These are phyloP conservation scores for Candida tallmaniae DNA, from an alignment of 805 yeast species.

Conservation along the genomic window DNA sequence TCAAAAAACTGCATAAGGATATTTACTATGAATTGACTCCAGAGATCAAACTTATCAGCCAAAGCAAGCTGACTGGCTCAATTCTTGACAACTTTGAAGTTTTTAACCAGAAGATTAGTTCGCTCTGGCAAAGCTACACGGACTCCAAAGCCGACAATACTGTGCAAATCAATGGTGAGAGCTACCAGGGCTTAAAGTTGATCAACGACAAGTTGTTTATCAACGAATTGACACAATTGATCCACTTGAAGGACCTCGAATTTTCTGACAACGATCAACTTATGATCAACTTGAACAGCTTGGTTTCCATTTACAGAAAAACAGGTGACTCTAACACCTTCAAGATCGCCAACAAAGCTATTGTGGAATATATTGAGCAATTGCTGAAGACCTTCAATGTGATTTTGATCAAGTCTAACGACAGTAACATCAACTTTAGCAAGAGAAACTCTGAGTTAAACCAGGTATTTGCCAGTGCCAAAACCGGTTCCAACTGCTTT, in stretches of 20 bases:
- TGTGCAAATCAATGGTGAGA: background rate
- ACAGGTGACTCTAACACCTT: conserved; percentile 43
- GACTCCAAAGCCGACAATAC: background rate
- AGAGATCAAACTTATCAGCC: conserved; percentile 6
- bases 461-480: conserved; percentile 1
- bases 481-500: conserved; percentile 25
- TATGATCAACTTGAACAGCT: conserved; percentile 39
- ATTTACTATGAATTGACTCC: conserved; percentile 5
- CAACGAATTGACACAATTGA: conserved; percentile 45
- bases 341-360: conserved; percentile 30
- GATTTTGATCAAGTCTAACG: conserved; percentile 3
- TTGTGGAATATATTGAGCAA: conserved; percentile 25
- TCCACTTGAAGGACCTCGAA: conserved; percentile 28
- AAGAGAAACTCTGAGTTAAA: conserved; percentile 4
- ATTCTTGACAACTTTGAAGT: conserved; percentile 8
- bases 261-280: conserved; percentile 18
- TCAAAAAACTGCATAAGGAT: conserved; percentile 1
- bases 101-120: conserved; percentile 4
- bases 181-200: background rate
- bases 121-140: conserved; percentile 7
- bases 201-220: conserved; percentile 46
- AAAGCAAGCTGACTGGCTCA: conserved; percentile 1
- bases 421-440: conserved; percentile 3
- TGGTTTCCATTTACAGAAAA: conserved; percentile 37
- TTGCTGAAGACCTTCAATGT: conserved; percentile 7